Conservation (phyloP, 345 rosid genomes). For the Aegle marmelos region DNA sequence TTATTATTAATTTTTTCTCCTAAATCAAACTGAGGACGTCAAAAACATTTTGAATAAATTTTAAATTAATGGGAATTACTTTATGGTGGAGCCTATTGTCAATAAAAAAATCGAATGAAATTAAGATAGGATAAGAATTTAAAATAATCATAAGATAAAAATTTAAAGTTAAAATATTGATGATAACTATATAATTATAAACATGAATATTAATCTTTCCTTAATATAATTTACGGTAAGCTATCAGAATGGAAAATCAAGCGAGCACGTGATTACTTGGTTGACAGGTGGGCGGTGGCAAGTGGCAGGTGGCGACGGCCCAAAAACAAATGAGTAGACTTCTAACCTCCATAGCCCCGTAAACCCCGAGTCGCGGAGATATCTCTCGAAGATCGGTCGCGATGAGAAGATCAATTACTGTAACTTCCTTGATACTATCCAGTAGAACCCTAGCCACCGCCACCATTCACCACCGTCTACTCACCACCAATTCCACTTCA, state of each 20-base stretch:
- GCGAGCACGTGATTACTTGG: too few species aligned
- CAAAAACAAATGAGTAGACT: neutral
- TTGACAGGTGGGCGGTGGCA: too few species aligned
- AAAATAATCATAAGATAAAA: too few species aligned
- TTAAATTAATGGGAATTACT: too few species aligned
- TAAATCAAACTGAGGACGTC: too few species aligned
- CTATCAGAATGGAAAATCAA: too few species aligned
- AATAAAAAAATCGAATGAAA: too few species aligned
- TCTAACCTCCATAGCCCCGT: neutral
- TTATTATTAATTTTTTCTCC: too few species aligned
- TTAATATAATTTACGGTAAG: rapidly evolving
- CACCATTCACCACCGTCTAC: slow-evolving; percentile 24
- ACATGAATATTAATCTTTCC: too few species aligned
- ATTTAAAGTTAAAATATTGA: rapidly evolving
- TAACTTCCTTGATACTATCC: slow-evolving; percentile 33
- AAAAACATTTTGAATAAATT: too few species aligned
- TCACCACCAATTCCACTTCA: slow-evolving; percentile 28
- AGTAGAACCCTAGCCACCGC: slow-evolving; percentile 31
- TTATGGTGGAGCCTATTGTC: too few species aligned
- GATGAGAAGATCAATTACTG: slow-evolving; percentile 42
- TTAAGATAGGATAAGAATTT: too few species aligned
- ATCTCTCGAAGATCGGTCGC: neutral
- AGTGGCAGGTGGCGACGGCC: neutral
- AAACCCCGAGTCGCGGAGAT: neutral
- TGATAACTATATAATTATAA: rapidly evolving